Conservation (phyloP, 768 basidiomycete species). For the Pholiota microspora region DNA sequence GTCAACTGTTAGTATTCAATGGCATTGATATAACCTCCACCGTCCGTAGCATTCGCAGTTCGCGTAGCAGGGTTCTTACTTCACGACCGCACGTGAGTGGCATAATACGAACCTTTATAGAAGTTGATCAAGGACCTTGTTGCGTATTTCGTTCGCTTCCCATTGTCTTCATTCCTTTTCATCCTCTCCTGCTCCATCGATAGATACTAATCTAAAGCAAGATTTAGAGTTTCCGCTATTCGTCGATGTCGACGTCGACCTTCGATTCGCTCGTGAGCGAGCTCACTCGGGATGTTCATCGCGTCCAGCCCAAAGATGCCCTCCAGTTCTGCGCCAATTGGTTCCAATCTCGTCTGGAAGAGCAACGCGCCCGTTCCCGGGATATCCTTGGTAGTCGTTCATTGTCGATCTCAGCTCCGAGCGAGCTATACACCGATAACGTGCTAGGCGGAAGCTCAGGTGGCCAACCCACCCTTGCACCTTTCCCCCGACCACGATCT, state of each 20-base stretch:
- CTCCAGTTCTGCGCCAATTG: slow-evolving; percentile 93
- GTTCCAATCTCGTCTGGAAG: slow-evolving; percentile 88
- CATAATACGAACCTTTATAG: slow-evolving; percentile 6
- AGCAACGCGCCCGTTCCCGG: slow-evolving; percentile 75
- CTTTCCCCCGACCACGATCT: slow-evolving; percentile 60
- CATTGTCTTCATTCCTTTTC: not conserved
- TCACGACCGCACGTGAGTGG: slow-evolving; percentile 9
- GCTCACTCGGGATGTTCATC: slow-evolving; percentile 80
- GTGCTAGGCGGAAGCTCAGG: slow-evolving; percentile 29
- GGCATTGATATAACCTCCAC: not conserved
- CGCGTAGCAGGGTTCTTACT: slow-evolving; percentile 4
- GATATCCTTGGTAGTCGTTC: slow-evolving; percentile 58
- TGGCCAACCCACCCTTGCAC: slow-evolving; percentile 45
- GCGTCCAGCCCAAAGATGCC: slow-evolving; percentile 85
- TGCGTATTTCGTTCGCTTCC: too few species aligned
- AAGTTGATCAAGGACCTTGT: too few species aligned
- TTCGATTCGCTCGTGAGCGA: slow-evolving; percentile 83
- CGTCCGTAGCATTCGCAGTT: not conserved
- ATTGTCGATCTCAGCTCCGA: slow-evolving; percentile 49
- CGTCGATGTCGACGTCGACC: slow-evolving; percentile 45
- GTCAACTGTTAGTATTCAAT: not conserved
- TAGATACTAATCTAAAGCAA: too few species aligned
- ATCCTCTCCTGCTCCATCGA: too few species aligned
- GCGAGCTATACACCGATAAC: slow-evolving; percentile 58
- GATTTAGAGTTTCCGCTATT: not conserved